Percentiles rank a stretch among this genome's conserved stretches.
Evolutionary conservation across 768 basidiomycete genomes (phyloP).

Genomic region (Naganishia friedmannii): DNA sequence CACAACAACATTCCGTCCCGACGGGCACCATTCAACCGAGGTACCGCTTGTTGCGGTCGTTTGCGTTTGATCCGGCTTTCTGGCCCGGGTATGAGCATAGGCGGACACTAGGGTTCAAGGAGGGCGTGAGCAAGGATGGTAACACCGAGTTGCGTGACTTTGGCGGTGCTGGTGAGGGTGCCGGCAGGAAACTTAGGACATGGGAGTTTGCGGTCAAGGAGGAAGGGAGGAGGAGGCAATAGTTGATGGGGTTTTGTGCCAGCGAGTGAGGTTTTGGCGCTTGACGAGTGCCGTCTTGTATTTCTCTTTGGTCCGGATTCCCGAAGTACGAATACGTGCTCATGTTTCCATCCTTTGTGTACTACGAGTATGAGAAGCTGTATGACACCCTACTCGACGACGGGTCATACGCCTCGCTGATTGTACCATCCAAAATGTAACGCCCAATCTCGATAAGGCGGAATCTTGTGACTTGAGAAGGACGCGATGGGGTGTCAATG

Average conservation of each 20-base stretch:
- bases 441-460: not conserved
- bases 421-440: not conserved
- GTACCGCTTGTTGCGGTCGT: constrained; percentile 73
- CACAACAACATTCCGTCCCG: constrained; percentile 53
- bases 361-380: too few species aligned
- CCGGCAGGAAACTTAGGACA: constrained; percentile 66
- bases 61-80: constrained; percentile 64
- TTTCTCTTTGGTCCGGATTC: not conserved
- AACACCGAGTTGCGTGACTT: constrained; percentile 61
- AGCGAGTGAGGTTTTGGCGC: too few species aligned
- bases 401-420: not conserved
- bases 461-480: not conserved
- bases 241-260: too few species aligned
- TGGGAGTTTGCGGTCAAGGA: constrained; percentile 73
- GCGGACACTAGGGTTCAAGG: constrained; percentile 82
- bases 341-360: too few species aligned
- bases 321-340: too few species aligned
- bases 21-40: constrained; percentile 58
- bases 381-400: not conserved
- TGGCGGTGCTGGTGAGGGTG: constrained; percentile 24
- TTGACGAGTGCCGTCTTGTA: not conserved
- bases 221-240: constrained; percentile 2
- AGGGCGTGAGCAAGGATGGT: constrained; percentile 63
- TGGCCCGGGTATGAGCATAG: constrained; percentile 89
- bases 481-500: too few species aligned